phyloP scores from a whole-genome alignment of 1,139 yeast genomes.

The Hemisphaericaspora xylofermentans region DNA sequence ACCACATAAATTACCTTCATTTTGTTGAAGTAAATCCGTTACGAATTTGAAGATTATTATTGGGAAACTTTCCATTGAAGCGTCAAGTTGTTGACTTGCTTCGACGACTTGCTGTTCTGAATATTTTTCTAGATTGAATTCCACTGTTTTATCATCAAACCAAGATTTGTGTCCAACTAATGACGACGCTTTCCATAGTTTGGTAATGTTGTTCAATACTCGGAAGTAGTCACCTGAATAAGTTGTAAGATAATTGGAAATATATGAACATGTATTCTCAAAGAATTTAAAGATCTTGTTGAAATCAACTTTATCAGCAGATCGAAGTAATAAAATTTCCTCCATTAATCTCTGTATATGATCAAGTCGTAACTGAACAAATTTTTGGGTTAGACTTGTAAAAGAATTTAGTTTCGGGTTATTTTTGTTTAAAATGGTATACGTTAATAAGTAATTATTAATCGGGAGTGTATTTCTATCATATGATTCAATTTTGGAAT shows the following conservation, averaged over 20 bases:
- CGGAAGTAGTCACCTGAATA: constrained; percentile 21
- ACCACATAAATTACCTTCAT: not conserved
- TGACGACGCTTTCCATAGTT: constrained; percentile 29
- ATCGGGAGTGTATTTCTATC: constrained; percentile 29
- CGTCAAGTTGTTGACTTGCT: not conserved
- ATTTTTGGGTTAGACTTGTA: constrained; percentile 20
- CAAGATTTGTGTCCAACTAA: constrained; percentile 32
- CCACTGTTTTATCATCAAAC: constrained; percentile 22
- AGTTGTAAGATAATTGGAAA: constrained; percentile 24
- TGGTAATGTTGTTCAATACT: constrained; percentile 19
- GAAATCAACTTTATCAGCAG: constrained; percentile 22
- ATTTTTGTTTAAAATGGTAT: constrained; percentile 27
- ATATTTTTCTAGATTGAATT: constrained; percentile 10
- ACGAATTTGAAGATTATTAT: constrained; percentile 13
- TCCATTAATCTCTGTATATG: constrained; percentile 20
- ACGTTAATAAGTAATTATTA: constrained; percentile 35
- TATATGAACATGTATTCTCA: constrained; percentile 36
- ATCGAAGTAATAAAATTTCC: constrained; percentile 4
- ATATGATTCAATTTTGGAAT: constrained; percentile 14
- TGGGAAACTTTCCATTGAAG: constrained; percentile 2
- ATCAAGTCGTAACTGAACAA: constrained; percentile 26
- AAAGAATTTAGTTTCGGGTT: constrained; percentile 15
- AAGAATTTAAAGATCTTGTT: constrained; percentile 29
- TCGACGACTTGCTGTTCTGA: not conserved
- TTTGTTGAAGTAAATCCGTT: constrained; percentile 5